A percentile compares a stretch with the other conserved stretches of the same genome.
Conservation (phyloP, 306 rosid genomes). For the Citrullus colocynthis region DNA sequence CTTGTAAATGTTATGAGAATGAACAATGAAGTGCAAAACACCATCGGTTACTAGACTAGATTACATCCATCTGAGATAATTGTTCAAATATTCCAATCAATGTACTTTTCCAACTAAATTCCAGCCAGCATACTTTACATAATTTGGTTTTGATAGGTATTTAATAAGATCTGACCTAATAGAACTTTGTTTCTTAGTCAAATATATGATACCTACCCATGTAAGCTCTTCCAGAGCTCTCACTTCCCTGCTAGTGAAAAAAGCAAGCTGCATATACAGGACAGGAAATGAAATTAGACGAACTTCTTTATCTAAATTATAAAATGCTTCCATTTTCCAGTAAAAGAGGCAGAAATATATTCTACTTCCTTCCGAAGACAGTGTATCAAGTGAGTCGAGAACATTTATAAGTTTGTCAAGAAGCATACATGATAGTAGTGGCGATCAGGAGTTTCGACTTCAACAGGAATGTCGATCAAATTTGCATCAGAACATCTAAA, state of each 20-base stretch:
- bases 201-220: slow-evolving; percentile 47
- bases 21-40: too few relatives aligned
- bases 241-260: slow-evolving; percentile 61
- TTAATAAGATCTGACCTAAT: too few relatives aligned
- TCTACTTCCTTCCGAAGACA: neutral
- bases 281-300: neutral
- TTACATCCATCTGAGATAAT: neutral
- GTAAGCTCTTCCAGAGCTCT: slow-evolving; percentile 69
- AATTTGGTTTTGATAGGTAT: too few relatives aligned
- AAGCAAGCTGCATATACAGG: slow-evolving; percentile 59
- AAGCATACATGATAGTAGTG: slow-evolving; percentile 76
- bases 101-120: neutral
- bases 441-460: slow-evolving; percentile 92
- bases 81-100: neutral
- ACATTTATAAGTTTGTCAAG: neutral
- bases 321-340: neutral
- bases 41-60: neutral
- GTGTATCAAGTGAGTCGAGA: neutral
- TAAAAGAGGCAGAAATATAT: neutral
- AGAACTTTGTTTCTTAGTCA: neutral
- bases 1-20: neutral
- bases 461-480: slow-evolving; percentile 74
- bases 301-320: neutral
- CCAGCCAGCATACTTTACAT: neutral
- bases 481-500: slow-evolving; percentile 59